Evolutionary conservation across 2,329 filamentous ascomycete species (phyloP).

Genomic region (Xylaria sp.): DNA sequence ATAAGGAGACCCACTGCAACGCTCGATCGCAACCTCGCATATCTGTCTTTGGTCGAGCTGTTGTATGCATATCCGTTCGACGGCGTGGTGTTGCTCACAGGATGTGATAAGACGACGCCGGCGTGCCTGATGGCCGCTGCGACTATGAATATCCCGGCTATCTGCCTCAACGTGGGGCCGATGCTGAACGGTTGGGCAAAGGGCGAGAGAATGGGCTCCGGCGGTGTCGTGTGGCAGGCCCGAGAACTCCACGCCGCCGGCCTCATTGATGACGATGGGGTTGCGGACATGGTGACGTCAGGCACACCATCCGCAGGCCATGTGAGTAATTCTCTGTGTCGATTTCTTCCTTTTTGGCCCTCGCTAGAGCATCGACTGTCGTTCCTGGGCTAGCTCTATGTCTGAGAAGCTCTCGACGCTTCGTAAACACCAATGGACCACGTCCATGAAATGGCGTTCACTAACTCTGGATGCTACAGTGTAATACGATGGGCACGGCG

Average conservation of each 20-base stretch:
- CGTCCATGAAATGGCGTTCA: neutral
- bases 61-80: conserved; percentile 60
- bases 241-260: conserved; percentile 59
- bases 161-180: conserved; percentile 62
- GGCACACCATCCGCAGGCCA: conserved; percentile 53
- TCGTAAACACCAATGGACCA: neutral
- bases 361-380: too few species aligned
- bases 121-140: conserved; percentile 62
- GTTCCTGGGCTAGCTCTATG: neutral
- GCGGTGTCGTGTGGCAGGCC: conserved; percentile 60
- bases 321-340: conserved; percentile 1
- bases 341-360: neutral
- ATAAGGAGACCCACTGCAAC: conserved; percentile 58
- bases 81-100: conserved; percentile 61
- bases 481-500: conserved; percentile 65
- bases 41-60: conserved; percentile 59
- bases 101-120: conserved; percentile 64
- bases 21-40: conserved; percentile 60
- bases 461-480: conserved; percentile 47
- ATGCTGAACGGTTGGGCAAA: conserved; percentile 62
- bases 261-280: conserved; percentile 55
- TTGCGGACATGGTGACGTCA: conserved; percentile 56
- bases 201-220: conserved; percentile 55
- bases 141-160: conserved; percentile 61
- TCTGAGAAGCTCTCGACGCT: neutral